Percentiles rank a stretch among this genome's conserved stretches.
These are phyloP conservation scores for Volutella citrinella DNA, from an alignment of 2,329 filamentous ascomycete species.

Conservation along the genomic window DNA sequence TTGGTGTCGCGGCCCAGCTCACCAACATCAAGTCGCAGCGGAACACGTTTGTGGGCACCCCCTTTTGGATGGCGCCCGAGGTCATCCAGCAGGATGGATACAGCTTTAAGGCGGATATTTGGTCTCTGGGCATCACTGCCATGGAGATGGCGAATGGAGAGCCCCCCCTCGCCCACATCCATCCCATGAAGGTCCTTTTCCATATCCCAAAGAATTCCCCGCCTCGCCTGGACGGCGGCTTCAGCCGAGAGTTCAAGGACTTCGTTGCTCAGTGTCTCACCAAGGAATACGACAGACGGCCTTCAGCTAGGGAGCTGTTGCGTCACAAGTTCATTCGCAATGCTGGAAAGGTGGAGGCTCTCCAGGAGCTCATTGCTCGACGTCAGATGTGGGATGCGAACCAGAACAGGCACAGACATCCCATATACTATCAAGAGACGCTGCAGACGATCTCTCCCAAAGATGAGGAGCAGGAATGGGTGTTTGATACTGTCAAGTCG, in stretches of 20 bases:
- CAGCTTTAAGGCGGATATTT: conserved; percentile 90
- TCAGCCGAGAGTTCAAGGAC: conserved; percentile 89
- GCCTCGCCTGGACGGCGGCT: conserved; percentile 79
- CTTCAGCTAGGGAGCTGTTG: conserved; percentile 81
- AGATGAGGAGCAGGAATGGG: conserved; percentile 80
- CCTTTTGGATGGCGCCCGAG: conserved; percentile 96
- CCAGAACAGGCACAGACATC: conserved; percentile 64
- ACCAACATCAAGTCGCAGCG: conserved; percentile 97
- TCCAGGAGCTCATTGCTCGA: conserved; percentile 83
- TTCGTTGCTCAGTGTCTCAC: conserved; percentile 88
- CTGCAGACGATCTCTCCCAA: conserved; percentile 67
- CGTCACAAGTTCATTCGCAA: conserved; percentile 84
- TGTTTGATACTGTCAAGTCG: conserved; percentile 91
- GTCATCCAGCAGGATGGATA: conserved; percentile 83
- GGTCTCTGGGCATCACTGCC: conserved; percentile 88
- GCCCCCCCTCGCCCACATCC: conserved; percentile 79
- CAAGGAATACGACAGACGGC: conserved; percentile 83
- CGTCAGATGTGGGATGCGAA: conserved; percentile 80
- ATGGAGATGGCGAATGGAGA: conserved; percentile 88
- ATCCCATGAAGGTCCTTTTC: conserved; percentile 93
- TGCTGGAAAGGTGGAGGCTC: conserved; percentile 81
- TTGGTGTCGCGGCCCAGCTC: conserved; percentile 93
- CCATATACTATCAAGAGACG: conserved; percentile 92
- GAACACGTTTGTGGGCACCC: conserved; percentile 96
- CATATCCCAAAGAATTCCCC: conserved; percentile 86